phyloP scores from a whole-genome alignment of 2,329 filamentous ascomycete genomes.

The Neofusicoccum sp. region DNA sequence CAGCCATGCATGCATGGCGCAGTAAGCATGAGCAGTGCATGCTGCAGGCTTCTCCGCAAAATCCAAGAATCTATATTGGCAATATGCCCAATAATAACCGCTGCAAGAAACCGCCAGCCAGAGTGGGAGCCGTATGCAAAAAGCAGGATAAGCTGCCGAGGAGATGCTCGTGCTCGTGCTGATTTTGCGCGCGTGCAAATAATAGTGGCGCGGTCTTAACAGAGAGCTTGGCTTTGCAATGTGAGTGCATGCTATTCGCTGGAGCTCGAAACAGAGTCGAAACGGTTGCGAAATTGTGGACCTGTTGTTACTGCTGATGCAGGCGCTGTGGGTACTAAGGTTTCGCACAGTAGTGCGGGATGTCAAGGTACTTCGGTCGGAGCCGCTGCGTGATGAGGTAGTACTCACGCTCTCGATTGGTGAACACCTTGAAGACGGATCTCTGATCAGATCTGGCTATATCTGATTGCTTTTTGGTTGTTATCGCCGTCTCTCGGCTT shows the following conservation, averaged over 20 bases:
- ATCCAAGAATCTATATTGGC: background rate
- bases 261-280: background rate
- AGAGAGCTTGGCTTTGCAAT: background rate
- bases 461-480: background rate
- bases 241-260: background rate
- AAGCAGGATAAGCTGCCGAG: constrained; percentile 10
- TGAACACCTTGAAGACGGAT: background rate
- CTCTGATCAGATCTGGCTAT: background rate
- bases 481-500: background rate
- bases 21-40: constrained; percentile 2
- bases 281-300: background rate
- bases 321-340: background rate
- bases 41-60: constrained; percentile 12
- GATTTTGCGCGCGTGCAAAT: background rate
- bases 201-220: background rate
- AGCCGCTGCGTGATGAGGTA: background rate
- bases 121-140: background rate
- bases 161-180: constrained; percentile 8
- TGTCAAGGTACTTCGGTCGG: background rate
- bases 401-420: background rate
- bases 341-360: background rate
- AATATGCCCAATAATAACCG: background rate
- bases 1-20: constrained; percentile 8
- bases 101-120: background rate
- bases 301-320: background rate